phyloP scores from a whole-genome alignment of 1,139 yeast species.

The Yamadazyma sp. region DNA sequence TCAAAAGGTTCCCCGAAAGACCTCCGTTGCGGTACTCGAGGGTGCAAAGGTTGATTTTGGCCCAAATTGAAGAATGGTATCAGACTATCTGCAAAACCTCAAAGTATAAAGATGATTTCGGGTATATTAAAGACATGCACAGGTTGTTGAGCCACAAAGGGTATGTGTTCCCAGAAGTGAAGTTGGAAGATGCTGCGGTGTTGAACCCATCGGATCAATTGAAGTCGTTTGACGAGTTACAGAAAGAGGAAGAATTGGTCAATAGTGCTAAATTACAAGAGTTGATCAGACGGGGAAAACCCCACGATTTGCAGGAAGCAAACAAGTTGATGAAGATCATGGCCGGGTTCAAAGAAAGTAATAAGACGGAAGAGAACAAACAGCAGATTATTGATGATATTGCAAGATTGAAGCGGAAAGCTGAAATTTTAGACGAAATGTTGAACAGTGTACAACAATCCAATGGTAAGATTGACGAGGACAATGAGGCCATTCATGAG shows the following conservation, averaged over 20 bases:
- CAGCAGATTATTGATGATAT: constrained; percentile 83
- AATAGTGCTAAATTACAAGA: constrained; percentile 96
- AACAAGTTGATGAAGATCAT: constrained; percentile 94
- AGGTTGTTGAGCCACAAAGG: constrained; percentile 83
- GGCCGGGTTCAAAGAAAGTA: constrained; percentile 95
- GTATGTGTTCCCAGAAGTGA: constrained; percentile 88
- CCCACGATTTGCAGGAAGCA: constrained; percentile 94
- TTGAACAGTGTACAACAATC: constrained; percentile 55
- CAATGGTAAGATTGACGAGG: constrained; percentile 46
- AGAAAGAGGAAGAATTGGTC: constrained; percentile 87
- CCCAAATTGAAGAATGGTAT: constrained; percentile 96
- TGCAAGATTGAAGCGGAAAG: constrained; percentile 80
- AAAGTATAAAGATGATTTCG: constrained; percentile 86
- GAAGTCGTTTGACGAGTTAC: constrained; percentile 86
- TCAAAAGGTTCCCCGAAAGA: constrained; percentile 89
- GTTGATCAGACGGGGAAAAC: constrained; percentile 90
- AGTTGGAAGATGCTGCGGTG: constrained; percentile 89
- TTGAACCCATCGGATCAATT: constrained; percentile 88
- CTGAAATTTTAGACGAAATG: constrained; percentile 91
- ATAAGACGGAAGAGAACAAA: constrained; percentile 57
- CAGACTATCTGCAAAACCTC: constrained; percentile 92
- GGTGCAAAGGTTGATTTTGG: constrained; percentile 80
- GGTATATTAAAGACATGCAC: constrained; percentile 94
- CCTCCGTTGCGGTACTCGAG: constrained; percentile 86
- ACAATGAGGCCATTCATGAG: constrained; percentile 75